phyloP scores from a whole-genome alignment of 768 basidiomycete genomes.

The Glaciozyma antarctica region DNA sequence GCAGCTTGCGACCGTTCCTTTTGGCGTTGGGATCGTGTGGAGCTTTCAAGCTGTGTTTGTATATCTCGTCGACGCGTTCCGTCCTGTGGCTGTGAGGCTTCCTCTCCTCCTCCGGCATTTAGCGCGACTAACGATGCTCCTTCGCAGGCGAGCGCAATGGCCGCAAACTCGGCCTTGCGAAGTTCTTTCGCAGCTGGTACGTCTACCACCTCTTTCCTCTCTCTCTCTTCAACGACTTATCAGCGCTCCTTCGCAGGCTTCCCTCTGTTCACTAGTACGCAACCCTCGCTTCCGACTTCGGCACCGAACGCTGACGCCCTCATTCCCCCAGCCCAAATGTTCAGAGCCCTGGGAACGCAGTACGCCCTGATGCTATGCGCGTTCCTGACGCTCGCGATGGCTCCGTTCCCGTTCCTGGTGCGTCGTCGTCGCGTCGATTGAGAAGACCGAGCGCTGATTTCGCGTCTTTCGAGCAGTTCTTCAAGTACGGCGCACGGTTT shows the following conservation, averaged over 20 bases:
- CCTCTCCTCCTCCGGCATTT: too few species aligned
- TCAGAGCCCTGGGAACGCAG: slow-evolving; percentile 3
- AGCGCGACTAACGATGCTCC: too few species aligned
- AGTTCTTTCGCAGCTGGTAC: slow-evolving; percentile 45
- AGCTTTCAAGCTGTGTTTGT: slow-evolving; percentile 47
- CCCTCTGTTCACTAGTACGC: slow-evolving; percentile 51
- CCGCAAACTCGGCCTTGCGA: slow-evolving; percentile 54
- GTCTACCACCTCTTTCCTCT: neutral
- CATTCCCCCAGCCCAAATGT: neutral
- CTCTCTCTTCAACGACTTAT: neutral
- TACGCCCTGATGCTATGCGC: slow-evolving; percentile 21
- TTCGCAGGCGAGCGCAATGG: slow-evolving; percentile 49
- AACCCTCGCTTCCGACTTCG: neutral
- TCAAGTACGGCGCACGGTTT: slow-evolving; percentile 1
- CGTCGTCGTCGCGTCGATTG: neutral
- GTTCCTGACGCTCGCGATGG: slow-evolving; percentile 20
- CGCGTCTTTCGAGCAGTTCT: neutral
- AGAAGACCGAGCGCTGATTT: neutral
- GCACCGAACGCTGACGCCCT: neutral
- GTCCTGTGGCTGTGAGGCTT: slow-evolving; percentile 43
- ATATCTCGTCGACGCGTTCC: slow-evolving; percentile 49
- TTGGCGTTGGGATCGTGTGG: slow-evolving; percentile 53
- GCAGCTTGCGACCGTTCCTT: slow-evolving; percentile 43
- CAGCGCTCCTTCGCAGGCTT: slow-evolving; percentile 37
- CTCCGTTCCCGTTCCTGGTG: slow-evolving; percentile 26